Evolutionary conservation across 345 rosid genomes (phyloP), one percentile per base, ranked within the genome.

Genomic region (Laguncularia racemosa): DNA sequence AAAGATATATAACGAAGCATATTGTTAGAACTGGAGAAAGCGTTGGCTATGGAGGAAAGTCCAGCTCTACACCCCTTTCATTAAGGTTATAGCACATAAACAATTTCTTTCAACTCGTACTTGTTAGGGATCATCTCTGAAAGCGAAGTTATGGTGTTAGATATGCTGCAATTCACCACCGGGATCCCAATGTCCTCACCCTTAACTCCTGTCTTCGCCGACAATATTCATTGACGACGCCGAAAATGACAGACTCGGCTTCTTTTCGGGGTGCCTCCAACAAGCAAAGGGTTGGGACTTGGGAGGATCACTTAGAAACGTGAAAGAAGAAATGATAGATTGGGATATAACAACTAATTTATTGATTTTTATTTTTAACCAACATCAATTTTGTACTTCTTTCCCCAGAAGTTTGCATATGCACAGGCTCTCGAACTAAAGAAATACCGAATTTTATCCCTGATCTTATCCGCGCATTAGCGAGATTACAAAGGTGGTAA

Each of bases 21-120:
- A n/a, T n/a, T n/a, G n/a, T n/a, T n/a, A 2, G 14, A 55, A 40
- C 62, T 59, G 58, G 52, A 70, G 68, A 49, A 63, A 15, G n/a
- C 66, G 56, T 44, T 59, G 48, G 4, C 67, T 12, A 66, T 17
- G 4, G 65, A 63, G 14, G 64, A 46, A 9, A 70, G 56, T 12
- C 75, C 61, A 44, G 61, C 67, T 12, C 66, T 66, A 38, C 78
- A 74, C 1, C 75, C 75, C 75, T 70, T 74, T 33, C 78, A 72
- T 11, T 64, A 53, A 74, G 72, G 48, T 63, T 70, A 48, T 57
- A 74, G 3, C 55, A 15, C 28, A 55, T n/a, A 53, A 6, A 74
- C 52, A 18, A 52, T 53, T 15, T 66, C 57, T 47, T 63, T 53
- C 58, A 70, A 49, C 60, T 67, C 66, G 69, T 66, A 70, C n/a